phyloP scores from a whole-genome alignment of 2,329 filamentous ascomycete species.

The Alternaria brassicae region DNA sequence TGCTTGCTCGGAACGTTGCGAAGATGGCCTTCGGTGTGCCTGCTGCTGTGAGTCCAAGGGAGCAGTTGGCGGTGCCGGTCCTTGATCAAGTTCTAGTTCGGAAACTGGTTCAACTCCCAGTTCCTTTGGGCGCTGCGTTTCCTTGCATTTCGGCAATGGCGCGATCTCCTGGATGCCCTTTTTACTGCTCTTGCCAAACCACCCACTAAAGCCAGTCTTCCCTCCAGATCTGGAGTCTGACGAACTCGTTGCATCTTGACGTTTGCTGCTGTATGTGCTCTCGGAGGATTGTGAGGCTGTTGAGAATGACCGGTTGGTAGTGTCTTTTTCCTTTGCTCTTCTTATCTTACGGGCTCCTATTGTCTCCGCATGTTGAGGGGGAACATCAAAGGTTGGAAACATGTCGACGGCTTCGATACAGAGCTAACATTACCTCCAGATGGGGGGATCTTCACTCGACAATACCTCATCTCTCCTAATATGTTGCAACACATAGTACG shows the following conservation, averaged over 20 bases:
- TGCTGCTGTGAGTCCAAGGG: slow-evolving; percentile 13
- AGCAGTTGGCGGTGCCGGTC: slow-evolving; percentile 22
- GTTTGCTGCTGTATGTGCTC: slow-evolving; percentile 22
- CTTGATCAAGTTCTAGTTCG: slow-evolving; percentile 12
- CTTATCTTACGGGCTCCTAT: slow-evolving; percentile 35
- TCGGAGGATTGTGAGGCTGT: slow-evolving; percentile 34
- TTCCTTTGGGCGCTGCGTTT: slow-evolving; percentile 2
- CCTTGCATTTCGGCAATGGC: slow-evolving; percentile 22
- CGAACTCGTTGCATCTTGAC: slow-evolving; percentile 5
- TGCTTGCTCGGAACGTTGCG: slow-evolving; percentile 8
- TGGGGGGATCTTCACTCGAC: slow-evolving; percentile 12
- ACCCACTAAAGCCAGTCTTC: slow-evolving; percentile 23
- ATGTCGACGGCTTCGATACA: slow-evolving; percentile 21
- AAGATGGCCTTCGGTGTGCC: slow-evolving; percentile 6
- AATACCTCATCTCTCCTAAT: slow-evolving; percentile 9
- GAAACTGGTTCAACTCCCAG: not conserved
- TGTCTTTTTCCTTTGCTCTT: slow-evolving; percentile 30
- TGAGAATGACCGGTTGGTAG: slow-evolving; percentile 25
- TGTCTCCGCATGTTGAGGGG: slow-evolving; percentile 35
- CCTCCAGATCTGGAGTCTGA: slow-evolving; percentile 18
- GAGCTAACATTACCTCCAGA: not conserved
- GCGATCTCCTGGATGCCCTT: slow-evolving; percentile 37
- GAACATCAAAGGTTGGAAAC: slow-evolving; percentile 40
- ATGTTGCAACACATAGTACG: not conserved
- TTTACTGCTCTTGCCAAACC: slow-evolving; percentile 31